Evolutionary conservation across 2,329 filamentous ascomycete species (phyloP).

Genomic region (Aspergillus fumigatus): DNA sequence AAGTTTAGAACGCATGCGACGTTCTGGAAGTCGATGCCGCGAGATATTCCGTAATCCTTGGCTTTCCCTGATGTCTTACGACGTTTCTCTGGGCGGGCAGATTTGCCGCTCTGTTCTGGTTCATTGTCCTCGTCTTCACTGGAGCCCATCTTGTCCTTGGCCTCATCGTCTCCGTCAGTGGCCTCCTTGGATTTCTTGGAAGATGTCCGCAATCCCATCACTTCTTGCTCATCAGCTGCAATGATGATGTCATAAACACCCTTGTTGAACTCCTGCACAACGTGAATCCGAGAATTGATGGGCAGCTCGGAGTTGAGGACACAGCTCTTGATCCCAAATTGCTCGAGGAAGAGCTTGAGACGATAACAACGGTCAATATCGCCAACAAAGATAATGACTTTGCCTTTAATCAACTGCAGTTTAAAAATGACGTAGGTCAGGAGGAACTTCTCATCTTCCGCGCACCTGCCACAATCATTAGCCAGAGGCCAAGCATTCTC

Average conservation of each 20-base stretch:
- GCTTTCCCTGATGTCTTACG: conserved; percentile 66
- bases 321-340: conserved; percentile 91
- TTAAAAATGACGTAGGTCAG: conserved; percentile 93
- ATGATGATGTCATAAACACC: conserved; percentile 98
- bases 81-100: conserved; percentile 47
- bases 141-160: conserved; percentile 27
- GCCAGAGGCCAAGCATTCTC: conserved; percentile 11
- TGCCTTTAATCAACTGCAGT: conserved; percentile 87
- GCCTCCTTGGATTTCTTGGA: conserved; percentile 28
- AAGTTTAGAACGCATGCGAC: conserved; percentile 96
- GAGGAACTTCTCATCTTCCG: conserved; percentile 96
- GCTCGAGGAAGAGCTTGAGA: conserved; percentile 90
- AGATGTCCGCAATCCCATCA: conserved; percentile 56
- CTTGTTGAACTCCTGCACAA: conserved; percentile 96
- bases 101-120: conserved; percentile 21
- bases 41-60: conserved; percentile 89
- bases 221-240: conserved; percentile 85
- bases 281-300: conserved; percentile 86
- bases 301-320: conserved; percentile 93
- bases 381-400: conserved; percentile 77
- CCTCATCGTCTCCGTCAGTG: conserved; percentile 21
- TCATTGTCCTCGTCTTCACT: conserved; percentile 38
- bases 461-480: conserved; percentile 53
- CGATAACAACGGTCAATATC: conserved; percentile 89
- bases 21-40: conserved; percentile 95